Percentiles rank a stretch among this genome's conserved stretches.
Evolutionary conservation across 1,139 yeast genomes (phyloP).

Genomic region (Scheffersomyces parashehatae): DNA sequence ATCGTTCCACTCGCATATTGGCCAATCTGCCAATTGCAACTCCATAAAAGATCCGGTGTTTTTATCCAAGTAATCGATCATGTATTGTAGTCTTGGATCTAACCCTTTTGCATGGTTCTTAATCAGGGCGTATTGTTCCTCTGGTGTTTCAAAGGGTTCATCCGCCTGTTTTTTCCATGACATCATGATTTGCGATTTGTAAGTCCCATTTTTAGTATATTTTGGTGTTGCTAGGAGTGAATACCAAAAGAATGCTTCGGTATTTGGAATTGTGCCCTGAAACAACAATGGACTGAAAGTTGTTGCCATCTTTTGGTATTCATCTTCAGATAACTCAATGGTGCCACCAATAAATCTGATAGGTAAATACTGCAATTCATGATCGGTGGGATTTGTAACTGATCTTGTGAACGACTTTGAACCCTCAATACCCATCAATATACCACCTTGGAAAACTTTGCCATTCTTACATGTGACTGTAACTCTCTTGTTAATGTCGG

Average conservation of each 20-base stretch:
- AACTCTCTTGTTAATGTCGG: slow-evolving; percentile 7
- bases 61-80: slow-evolving; percentile 16
- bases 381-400: slow-evolving; percentile 16
- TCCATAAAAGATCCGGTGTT: slow-evolving; percentile 14
- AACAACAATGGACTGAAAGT: slow-evolving; percentile 25
- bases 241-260: slow-evolving; percentile 27
- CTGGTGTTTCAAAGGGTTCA: slow-evolving; percentile 15
- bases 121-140: slow-evolving; percentile 18
- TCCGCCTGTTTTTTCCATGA: slow-evolving; percentile 17
- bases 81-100: slow-evolving; percentile 12
- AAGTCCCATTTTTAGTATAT: slow-evolving; percentile 13
- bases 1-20: slow-evolving; percentile 2
- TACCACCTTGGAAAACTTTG: slow-evolving; percentile 16
- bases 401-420: slow-evolving; percentile 21
- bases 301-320: slow-evolving; percentile 14
- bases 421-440: slow-evolving; percentile 27
- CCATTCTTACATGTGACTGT: slow-evolving; percentile 20
- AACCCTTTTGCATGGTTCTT: slow-evolving; percentile 14
- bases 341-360: slow-evolving; percentile 25
- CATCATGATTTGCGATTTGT: slow-evolving; percentile 20
- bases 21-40: slow-evolving; percentile 19
- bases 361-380: slow-evolving; percentile 22
- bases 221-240: slow-evolving; percentile 25
- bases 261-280: slow-evolving; percentile 27
- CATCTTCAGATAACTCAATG: slow-evolving; percentile 19